Percentiles rank a stretch among this genome's conserved stretches.
Evolutionary conservation across 1,284 basidiomycete genomes (phyloP).

Genomic region (Kwoniella shivajii): DNA sequence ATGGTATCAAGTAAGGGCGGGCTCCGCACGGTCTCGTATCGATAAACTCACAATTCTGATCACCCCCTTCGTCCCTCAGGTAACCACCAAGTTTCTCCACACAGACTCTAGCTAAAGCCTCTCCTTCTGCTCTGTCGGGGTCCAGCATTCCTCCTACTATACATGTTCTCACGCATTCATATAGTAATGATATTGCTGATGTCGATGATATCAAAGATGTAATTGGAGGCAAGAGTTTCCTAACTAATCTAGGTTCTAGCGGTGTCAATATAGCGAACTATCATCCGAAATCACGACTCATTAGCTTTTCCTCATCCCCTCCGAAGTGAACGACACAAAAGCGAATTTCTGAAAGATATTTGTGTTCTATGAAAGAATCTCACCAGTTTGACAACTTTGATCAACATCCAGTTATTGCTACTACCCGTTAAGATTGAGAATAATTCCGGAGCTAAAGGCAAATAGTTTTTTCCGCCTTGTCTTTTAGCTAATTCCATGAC

Average conservation of each 20-base stretch:
- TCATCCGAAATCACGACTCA: too few species aligned
- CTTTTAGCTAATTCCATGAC: slow-evolving; percentile 86
- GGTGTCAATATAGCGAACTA: slow-evolving; percentile 91
- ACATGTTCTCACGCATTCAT: slow-evolving; percentile 98
- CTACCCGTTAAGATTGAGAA: slow-evolving; percentile 94
- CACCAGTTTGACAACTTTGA: slow-evolving; percentile 96
- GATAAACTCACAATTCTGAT: slow-evolving; percentile 80
- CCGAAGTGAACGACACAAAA: neutral
- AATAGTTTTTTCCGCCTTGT: slow-evolving; percentile 72
- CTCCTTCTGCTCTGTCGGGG: slow-evolving; percentile 66
- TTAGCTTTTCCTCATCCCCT: too few species aligned
- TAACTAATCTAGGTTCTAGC: slow-evolving; percentile 87
- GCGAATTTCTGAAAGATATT: neutral
- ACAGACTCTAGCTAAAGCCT: slow-evolving; percentile 80
- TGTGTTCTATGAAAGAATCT: slow-evolving; percentile 32
- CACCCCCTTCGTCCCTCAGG: slow-evolving; percentile 72
- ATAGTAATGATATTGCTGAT: slow-evolving; percentile 90
- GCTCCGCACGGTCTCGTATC: neutral
- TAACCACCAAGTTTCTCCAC: slow-evolving; percentile 93
- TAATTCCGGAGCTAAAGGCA: slow-evolving; percentile 84
- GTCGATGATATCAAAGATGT: slow-evolving; percentile 94
- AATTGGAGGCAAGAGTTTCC: slow-evolving; percentile 89
- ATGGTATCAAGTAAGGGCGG: slow-evolving; percentile 2
- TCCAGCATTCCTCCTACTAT: slow-evolving; percentile 97
- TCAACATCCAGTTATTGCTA: slow-evolving; percentile 99